Evolutionary conservation across 192 early-diverging fungal species (phyloP).

Genomic region (Piromyces finnis): DNA sequence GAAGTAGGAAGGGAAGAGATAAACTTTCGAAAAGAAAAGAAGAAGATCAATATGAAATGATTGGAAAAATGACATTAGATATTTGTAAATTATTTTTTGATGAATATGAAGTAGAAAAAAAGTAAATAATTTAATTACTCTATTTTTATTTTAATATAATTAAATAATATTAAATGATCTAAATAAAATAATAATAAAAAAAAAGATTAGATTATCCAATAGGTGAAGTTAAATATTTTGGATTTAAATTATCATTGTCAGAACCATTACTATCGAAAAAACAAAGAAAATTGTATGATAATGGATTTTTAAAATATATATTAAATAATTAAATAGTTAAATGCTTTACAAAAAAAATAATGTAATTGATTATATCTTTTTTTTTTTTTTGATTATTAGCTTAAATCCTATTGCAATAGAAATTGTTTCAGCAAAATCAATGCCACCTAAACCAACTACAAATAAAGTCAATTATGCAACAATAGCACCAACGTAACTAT

Average conservation of each 20-base stretch:
- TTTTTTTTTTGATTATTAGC: background rate
- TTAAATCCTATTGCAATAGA: background rate
- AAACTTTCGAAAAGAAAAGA: background rate
- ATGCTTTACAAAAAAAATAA: no score
- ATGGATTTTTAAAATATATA: no score
- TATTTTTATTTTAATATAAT: no score
- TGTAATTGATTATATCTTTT: no score
- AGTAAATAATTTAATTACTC: background rate
- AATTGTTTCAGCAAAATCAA: background rate
- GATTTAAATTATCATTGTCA: background rate
- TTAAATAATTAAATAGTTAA: no score
- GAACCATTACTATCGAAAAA: background rate
- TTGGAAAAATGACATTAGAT: background rate
- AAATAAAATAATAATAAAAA: background rate
- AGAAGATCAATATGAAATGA: background rate
- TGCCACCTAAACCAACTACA: background rate
- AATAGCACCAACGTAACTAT: background rate
- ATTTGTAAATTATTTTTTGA: background rate
- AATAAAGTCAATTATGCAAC: background rate
- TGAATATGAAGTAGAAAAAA: background rate
- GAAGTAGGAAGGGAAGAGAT: background rate
- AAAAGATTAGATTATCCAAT: background rate
- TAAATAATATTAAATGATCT: no score
- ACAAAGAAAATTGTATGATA: background rate
- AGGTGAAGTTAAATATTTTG: background rate